Conservation (phyloP, 176 grass and related monocot species). For the Paspalum vaginatum region DNA sequence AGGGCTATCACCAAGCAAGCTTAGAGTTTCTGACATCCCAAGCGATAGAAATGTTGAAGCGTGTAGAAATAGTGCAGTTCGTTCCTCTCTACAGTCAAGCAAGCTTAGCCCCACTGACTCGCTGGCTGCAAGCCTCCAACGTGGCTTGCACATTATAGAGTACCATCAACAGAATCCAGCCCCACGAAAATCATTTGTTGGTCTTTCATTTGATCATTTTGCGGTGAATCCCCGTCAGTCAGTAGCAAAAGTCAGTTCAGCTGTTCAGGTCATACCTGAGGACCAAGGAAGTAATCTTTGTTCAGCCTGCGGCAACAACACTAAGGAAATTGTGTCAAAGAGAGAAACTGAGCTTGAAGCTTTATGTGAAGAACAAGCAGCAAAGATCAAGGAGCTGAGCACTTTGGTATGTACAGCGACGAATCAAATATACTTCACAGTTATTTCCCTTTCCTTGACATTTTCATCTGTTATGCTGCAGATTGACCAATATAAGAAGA, state of each 20-base stretch:
- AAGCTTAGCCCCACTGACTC: constrained; percentile 83
- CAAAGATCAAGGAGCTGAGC: constrained; percentile 71
- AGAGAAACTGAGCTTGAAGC: constrained; percentile 81
- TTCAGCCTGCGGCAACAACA: constrained; percentile 57
- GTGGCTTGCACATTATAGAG: constrained; percentile 93
- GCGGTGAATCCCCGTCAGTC: constrained; percentile 61
- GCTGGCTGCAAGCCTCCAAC: constrained; percentile 80
- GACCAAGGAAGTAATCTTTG: constrained; percentile 53
- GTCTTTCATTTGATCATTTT: constrained; percentile 98
- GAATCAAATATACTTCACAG: constrained; percentile 19
- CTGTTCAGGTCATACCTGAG: constrained; percentile 37
- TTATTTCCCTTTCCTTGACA: constrained; percentile 30
- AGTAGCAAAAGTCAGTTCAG: constrained; percentile 51
- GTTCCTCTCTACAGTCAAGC: constrained; percentile 77
- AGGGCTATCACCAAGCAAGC: constrained; percentile 50
- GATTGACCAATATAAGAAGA: constrained; percentile 64
- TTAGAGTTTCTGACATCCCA: constrained; percentile 39
- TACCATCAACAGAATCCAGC: constrained; percentile 67
- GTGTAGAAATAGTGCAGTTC: constrained; percentile 51
- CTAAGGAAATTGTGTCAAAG: constrained; percentile 43
- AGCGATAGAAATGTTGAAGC: constrained; percentile 43
- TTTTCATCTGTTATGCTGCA: constrained; percentile 44
- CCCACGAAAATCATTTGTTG: constrained; percentile 68
- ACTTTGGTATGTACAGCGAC: constrained; percentile 54
- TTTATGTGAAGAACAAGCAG: constrained; percentile 83